Percentiles rank a stretch among this genome's conserved stretches.
Evolutionary conservation across 345 rosid species (phyloP).

Genomic region (Lenwebbia sp.): DNA sequence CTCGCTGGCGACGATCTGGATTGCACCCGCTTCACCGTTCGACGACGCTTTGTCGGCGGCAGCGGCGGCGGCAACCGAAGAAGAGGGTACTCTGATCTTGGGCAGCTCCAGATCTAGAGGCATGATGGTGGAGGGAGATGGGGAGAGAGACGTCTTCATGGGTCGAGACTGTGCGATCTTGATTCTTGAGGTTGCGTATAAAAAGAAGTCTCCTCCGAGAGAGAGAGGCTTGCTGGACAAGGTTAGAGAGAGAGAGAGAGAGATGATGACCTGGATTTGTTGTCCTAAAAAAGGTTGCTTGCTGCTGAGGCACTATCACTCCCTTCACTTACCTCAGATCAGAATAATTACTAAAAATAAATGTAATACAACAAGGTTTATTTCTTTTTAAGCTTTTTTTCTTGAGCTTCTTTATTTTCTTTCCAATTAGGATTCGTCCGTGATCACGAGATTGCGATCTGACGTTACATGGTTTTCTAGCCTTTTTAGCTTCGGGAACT

Average conservation of each 20-base stretch:
- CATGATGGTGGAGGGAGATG: slow-evolving; percentile 17
- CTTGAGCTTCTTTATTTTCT: background rate
- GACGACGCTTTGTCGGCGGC: no score
- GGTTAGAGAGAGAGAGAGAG: background rate
- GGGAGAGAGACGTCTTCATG: background rate
- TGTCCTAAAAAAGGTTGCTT: background rate
- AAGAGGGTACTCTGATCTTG: background rate
- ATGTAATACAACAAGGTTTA: background rate
- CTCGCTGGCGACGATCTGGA: background rate
- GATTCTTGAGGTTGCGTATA: background rate
- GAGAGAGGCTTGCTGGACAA: background rate
- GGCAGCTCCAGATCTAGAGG: slow-evolving; percentile 17
- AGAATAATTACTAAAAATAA: background rate
- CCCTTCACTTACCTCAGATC: background rate
- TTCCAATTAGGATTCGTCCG: background rate
- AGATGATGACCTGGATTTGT: background rate
- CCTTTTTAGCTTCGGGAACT: background rate
- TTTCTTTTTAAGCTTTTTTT: background rate
- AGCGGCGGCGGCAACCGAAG: background rate
- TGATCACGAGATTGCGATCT: background rate
- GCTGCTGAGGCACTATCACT: background rate
- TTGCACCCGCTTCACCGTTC: background rate
- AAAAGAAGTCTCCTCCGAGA: background rate
- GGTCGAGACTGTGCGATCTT: background rate
- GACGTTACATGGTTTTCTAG: background rate